Base-by-base conservation (phyloP, 2,329 filamentous ascomycete genomes). In the Monosporascus sp. region DNA sequence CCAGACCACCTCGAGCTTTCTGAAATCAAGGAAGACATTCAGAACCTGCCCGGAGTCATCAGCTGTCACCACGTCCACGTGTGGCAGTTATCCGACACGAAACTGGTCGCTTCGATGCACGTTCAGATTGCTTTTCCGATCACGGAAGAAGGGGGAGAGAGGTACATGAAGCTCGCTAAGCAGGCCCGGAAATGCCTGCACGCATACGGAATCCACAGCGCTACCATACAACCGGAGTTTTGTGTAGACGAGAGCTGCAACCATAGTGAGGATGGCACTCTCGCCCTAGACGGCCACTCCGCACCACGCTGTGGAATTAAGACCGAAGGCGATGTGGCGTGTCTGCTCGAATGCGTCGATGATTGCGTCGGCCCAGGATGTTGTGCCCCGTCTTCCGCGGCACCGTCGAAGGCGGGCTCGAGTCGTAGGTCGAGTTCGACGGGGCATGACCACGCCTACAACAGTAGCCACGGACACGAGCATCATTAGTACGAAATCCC, bases 21-120 rank as follows among this genome's bases (percentile, higher is more conserved):
- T 59, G 89, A 97, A 55, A 93, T 99, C 70, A 89, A 90, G 60
- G 87, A 93, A 60, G 94, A 99, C 68, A 96, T 99, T 51, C 83
- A 92, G 66, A 75, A 82, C 17, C 83, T 99, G 6, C 87, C 88
- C 0, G 92, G 92, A 43, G 88, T 99, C 48, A 77, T 94, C 56
- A 90, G 88, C 68, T 96, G 91, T 66, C 94, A 99, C 72, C 93
- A 99, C 69, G 80, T 99, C 22, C 94, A 99, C 69, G 91, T 99
- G 57, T 99, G 94, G 94, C 93, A 97, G 71, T 81, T 99, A 36
- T 96, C 89, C 17, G 93, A 97, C 67, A 94, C 91, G 50, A 96
- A 97, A 75, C 79, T 96, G 36, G 88, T 99, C 38, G 93, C 94
- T 14, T 94, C 89, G 11, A 83, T 99, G 72, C 94, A 99, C 67